Conservation (phyloP, 116 monocot genomes). For the Trichopus zeylanicus region DNA sequence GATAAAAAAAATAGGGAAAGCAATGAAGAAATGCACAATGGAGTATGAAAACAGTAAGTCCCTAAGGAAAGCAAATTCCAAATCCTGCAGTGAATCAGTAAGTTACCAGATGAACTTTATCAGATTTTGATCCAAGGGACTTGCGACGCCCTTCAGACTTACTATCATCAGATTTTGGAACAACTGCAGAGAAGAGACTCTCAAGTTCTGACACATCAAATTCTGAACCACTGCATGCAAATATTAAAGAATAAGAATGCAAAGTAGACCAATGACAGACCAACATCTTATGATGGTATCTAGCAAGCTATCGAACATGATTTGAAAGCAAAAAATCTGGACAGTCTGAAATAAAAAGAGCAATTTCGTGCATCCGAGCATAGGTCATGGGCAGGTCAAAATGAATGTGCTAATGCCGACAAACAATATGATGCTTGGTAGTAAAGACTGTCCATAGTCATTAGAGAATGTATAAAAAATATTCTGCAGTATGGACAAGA, state of each 20-base stretch:
- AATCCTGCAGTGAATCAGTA: not conserved
- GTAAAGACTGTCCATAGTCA: not conserved
- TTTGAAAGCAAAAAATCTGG: not conserved
- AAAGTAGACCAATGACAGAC: not conserved
- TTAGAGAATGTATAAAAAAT: not conserved
- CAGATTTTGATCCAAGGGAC: constrained; percentile 70
- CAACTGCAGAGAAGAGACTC: constrained; percentile 72
- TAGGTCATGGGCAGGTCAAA: not conserved
- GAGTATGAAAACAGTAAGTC: not conserved
- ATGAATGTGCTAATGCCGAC: not conserved
- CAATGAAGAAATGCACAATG: not conserved
- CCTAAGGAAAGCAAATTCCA: not conserved
- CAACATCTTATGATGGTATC: not conserved
- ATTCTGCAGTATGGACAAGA: not conserved
- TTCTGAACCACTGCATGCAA: constrained; percentile 64
- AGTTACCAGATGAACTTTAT: constrained; percentile 94
- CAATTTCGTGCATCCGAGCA: not conserved
- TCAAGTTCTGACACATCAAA: constrained; percentile 98
- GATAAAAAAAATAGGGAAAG: too few species aligned
- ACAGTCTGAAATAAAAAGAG: not conserved
- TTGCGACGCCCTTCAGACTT: constrained; percentile 53
- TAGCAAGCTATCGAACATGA: not conserved
- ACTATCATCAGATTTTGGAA: constrained; percentile 48
- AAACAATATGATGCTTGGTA: not conserved
- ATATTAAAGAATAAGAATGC: not conserved